phyloP scores from a whole-genome alignment of 306 rosid species.

The Albizia julibrissin region DNA sequence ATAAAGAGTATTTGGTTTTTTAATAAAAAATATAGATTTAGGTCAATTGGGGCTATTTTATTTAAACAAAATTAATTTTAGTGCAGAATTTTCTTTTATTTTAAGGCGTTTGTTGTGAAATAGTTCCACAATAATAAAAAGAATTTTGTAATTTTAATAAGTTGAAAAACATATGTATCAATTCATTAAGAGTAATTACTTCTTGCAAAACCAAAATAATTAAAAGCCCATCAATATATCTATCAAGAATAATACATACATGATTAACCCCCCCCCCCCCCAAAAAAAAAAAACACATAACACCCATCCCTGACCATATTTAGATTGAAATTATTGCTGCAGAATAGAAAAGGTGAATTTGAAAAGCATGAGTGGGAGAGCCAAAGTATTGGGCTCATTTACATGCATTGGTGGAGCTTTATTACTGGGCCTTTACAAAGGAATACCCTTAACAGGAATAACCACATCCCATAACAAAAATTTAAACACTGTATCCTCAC shows the following conservation, averaged over 20 bases:
- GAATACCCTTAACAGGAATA: conserved; percentile 51
- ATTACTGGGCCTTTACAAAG: conserved; percentile 67
- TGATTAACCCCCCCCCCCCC: no score
- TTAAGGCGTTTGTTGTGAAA: not conserved
- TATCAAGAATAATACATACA: not conserved
- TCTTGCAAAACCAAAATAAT: not conserved
- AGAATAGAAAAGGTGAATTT: conserved; percentile 78
- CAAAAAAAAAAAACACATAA: no score
- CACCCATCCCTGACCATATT: not conserved
- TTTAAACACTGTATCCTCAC: conserved; percentile 8
- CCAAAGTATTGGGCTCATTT: conserved; percentile 63
- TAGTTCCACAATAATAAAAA: not conserved
- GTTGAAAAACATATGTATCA: not conserved
- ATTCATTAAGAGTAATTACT: no score
- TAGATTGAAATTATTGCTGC: conserved; percentile 21
- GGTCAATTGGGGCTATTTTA: not conserved
- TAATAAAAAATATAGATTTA: not conserved
- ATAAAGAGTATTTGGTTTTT: not conserved
- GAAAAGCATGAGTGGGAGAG: conserved; percentile 60
- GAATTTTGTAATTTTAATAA: not conserved
- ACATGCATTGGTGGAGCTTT: conserved; percentile 70
- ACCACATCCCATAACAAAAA: conserved; percentile 16
- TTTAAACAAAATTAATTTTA: not conserved
- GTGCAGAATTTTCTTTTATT: not conserved
- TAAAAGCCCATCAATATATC: not conserved